phyloP scores from a whole-genome alignment of 306 rosid genomes.

The Albizia julibrissin region DNA sequence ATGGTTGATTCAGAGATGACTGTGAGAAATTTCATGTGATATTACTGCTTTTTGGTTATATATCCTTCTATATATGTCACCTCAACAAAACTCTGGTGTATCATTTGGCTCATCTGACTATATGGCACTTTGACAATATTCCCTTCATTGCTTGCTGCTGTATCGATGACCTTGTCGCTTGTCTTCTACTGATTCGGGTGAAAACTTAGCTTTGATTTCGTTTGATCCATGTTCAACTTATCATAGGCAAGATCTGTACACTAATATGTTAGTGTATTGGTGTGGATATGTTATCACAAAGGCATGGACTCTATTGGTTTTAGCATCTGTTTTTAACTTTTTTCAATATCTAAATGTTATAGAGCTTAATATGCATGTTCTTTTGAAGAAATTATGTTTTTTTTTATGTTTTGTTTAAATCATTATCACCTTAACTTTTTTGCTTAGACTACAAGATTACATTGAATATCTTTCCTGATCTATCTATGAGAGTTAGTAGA shows the following conservation, averaged over 20 bases:
- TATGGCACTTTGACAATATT: neutral
- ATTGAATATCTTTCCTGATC: neutral
- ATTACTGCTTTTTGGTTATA: neutral
- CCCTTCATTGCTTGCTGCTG: neutral
- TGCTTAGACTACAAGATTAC: neutral
- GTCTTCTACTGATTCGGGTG: slow-evolving; percentile 4
- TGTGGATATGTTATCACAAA: neutral
- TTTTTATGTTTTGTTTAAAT: neutral
- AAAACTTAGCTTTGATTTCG: neutral
- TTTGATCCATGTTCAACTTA: neutral
- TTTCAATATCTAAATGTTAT: neutral
- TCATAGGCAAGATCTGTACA: neutral
- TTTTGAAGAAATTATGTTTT: neutral
- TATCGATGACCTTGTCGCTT: neutral
- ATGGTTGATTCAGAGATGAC: neutral
- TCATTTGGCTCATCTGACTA: slow-evolving; percentile 10
- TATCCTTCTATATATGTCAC: neutral
- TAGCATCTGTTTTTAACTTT: neutral
- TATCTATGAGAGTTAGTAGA: neutral
- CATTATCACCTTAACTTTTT: neutral
- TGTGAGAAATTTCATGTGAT: neutral
- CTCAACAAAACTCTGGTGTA: neutral
- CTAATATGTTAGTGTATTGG: neutral
- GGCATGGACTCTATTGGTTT: neutral
- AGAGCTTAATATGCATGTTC: neutral